These are phyloP conservation scores for Helichrysum umbraculigerum DNA, from an alignment of 129 eudicot species.

Conservation along the genomic window DNA sequence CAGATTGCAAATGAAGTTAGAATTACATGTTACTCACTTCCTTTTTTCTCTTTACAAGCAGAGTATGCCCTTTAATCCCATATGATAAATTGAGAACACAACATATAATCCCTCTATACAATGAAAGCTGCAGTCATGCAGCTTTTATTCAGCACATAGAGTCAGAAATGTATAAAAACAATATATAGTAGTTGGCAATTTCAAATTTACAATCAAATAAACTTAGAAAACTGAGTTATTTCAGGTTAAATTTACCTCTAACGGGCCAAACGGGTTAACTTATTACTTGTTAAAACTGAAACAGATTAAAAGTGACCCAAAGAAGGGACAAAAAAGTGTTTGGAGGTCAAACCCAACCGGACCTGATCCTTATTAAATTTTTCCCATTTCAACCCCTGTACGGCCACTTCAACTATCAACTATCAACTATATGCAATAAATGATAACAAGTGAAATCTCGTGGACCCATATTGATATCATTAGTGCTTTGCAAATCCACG, in stretches of 20 bases:
- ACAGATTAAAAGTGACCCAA: not conserved
- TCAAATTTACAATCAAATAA: not conserved
- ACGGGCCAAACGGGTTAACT: not conserved
- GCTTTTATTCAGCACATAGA: not conserved
- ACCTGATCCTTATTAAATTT: not conserved
- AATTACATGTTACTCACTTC: not conserved
- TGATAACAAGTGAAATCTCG: not conserved
- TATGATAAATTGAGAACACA: not conserved
- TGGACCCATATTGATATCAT: not conserved
- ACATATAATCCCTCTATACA: not conserved
- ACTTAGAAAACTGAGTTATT: not conserved
- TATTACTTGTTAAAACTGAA: not conserved
- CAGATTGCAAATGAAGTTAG: slow-evolving; percentile 21
- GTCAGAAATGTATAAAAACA: not conserved
- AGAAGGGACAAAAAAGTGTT: not conserved
- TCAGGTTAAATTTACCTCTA: not conserved
- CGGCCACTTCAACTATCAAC: not conserved
- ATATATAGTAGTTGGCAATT: not conserved
- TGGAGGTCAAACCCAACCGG: not conserved
- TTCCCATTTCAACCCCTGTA: not conserved
- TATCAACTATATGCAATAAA: not conserved
- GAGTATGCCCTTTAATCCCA: not conserved
- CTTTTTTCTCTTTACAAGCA: not conserved
- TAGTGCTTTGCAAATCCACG: not conserved
- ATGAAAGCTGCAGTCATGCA: not conserved